phyloP scores from a whole-genome alignment of 2,329 filamentous ascomycete genomes.

The Sclerotinia glacialis region DNA sequence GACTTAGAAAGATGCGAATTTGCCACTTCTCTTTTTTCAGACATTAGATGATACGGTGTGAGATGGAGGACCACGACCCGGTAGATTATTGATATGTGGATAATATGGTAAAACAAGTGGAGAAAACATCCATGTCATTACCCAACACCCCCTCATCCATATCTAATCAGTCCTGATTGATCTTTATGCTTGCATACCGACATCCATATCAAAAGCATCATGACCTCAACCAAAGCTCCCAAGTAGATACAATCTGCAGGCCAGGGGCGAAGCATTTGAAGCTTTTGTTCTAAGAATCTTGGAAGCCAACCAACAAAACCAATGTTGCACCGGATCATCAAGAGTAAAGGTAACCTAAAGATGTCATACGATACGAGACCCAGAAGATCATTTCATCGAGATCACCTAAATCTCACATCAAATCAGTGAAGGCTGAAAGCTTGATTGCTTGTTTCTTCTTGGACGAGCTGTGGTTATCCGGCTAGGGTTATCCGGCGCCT shows the following conservation, averaged over 20 bases:
- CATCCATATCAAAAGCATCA: not conserved
- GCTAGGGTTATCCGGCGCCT: not conserved
- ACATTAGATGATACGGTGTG: not conserved
- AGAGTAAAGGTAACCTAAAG: not conserved
- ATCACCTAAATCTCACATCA: not conserved
- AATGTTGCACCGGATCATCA: not conserved
- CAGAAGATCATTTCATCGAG: not conserved
- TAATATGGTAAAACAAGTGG: not conserved
- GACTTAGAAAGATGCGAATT: not conserved
- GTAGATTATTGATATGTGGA: not conserved
- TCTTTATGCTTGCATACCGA: not conserved
- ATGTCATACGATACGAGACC: not conserved
- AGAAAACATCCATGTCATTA: not conserved
- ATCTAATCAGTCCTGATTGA: not conserved
- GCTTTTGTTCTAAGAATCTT: not conserved
- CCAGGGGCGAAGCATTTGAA: slow-evolving; percentile 10
- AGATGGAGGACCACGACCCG: not conserved
- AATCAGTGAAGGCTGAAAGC: not conserved
- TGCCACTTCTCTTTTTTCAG: not conserved
- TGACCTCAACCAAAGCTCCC: not conserved
- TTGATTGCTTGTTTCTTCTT: not conserved
- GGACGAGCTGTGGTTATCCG: not conserved
- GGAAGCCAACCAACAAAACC: not conserved
- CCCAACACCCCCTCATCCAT: not conserved
- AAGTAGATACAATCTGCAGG: slow-evolving; percentile 11